Evolutionary conservation across 371 early-diverging fungal species (phyloP).

Genomic region (Fennellomyces sp.): DNA sequence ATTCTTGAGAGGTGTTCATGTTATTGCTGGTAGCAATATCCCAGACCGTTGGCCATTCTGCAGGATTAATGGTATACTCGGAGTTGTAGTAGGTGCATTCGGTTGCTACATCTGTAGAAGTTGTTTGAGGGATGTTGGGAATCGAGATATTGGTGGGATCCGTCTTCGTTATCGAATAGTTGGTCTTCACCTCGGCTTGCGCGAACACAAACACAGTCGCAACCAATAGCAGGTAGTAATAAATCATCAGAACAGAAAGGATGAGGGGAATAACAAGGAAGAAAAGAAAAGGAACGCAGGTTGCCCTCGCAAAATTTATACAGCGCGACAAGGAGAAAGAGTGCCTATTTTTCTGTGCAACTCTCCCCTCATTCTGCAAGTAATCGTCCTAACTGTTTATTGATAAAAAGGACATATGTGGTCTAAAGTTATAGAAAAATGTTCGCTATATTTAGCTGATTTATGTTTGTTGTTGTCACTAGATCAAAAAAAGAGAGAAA

Average conservation of each 20-base stretch:
- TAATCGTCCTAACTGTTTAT: background rate
- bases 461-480: slow-evolving; percentile 1
- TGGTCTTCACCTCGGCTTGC: slow-evolving; percentile 16
- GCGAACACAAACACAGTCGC: background rate
- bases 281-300: background rate
- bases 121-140: slow-evolving; percentile 31
- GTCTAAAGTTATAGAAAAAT: slow-evolving; percentile 1
- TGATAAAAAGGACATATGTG: slow-evolving; percentile 5
- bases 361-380: background rate
- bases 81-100: slow-evolving; percentile 26
- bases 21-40: slow-evolving; percentile 50
- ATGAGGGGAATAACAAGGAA: background rate
- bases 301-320: background rate
- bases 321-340: background rate
- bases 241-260: background rate
- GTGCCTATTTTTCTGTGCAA: background rate
- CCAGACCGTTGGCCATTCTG: slow-evolving; percentile 53
- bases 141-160: slow-evolving; percentile 32
- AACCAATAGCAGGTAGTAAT: background rate
- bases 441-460: background rate
- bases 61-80: slow-evolving; percentile 25
- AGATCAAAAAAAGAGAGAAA: background rate
- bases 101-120: slow-evolving; percentile 24
- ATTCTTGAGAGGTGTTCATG: slow-evolving; percentile 46
- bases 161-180: slow-evolving; percentile 18